Base-by-base conservation (phyloP, 108 stramenopile genomes). In the Aurantiochytrium sp. region DNA sequence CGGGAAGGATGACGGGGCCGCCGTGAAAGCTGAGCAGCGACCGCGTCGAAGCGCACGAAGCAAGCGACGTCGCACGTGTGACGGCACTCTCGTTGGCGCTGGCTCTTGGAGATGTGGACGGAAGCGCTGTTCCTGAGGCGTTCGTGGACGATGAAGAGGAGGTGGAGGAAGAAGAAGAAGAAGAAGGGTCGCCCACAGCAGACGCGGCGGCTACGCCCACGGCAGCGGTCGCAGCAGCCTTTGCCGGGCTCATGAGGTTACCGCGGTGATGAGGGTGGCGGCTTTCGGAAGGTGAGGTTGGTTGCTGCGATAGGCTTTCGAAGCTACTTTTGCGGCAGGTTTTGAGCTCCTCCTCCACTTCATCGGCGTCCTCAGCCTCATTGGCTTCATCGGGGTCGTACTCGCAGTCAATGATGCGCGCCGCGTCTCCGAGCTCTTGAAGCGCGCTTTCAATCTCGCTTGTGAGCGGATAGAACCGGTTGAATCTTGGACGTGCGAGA, bases 401-500 rank as follows among this genome's bases (percentile, higher is more conserved):
- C 44, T 69, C 64, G 64, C 64, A 69, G 64, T 69, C 64, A 4
- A 69, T 69, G 42, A 69, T 69, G 42, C 35, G 8, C 8, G 64
- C 64, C 14, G 14, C 64, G 42, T 69, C 64, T 14, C 64, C 64
- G 18, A 69, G 64, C 8, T 8, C 58, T 64, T 8, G 88, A 12
- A 88, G 88, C 10, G 35, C 44, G 0, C 28, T 2, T 12, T 88
- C 35, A 14, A 88, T n/a, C n/a, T 42, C 12, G n/a, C 1, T 14
- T 21, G 88, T 69, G 25, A 60, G 88, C 42, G 88, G 60, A 21
- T 88, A 69, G 4, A 60, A 88, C 42, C 88, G 14, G 44, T 88
- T 88, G 88, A 69, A 88, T 1, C 88, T 88, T 16, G 88, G 88
- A 6, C 88, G 35, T 23, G 60, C 88, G n/a, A 83, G 51, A 23